Base-by-base conservation (phyloP, 805 yeast species). In the Clavispora vitiphila region DNA sequence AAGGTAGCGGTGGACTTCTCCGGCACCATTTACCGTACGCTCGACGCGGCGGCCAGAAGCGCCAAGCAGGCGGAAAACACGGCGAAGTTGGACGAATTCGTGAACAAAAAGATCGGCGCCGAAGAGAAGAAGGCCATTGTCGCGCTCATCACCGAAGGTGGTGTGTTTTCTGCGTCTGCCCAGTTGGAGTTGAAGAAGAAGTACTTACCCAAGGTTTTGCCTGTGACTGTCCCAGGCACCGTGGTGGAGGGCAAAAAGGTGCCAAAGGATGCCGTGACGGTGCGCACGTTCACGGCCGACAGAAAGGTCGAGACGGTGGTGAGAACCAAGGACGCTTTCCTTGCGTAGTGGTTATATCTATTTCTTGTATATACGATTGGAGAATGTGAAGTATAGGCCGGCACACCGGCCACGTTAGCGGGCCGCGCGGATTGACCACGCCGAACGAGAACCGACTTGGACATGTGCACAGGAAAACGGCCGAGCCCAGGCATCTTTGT, bases 251-350 rank as follows among this genome's bases (percentile, higher is more conserved):
- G 71, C n/a, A 64, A 61, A 44, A 76, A 76, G 44, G 54, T 55
- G 31, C 69, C 71, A 34, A 79, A 79, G 54, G 71, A 73, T 19
- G 71, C 77, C 15, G 61, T 70, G 30, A 67, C 75, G 11, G 67
- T 76, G 41, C 74, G 76, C 50, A 74, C 81, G 43, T 86, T 81
- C 75, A 76, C 79, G 41, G 71, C 64, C 18, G 70, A 70, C 35
- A 69, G 77, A 49, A 67, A 61, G 44, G 68, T 82, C 29, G 80
- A 78, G 46, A 64, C 71, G 6, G 65, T 82, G 44, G 69, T 74
- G 41, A 77, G 84, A 62, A 65, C 78, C 23, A 75, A 71, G 50
- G 73, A 67, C 23, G 80, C 81, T 8, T 78, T 77, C 39, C 46
- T 40, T 35, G 48, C 39, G 16, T 45, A 45, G 34, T 12, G 25